These are phyloP conservation scores for Pseudocercospora crystallina DNA, from an alignment of 2,329 filamentous ascomycete species.

Conservation along the genomic window DNA sequence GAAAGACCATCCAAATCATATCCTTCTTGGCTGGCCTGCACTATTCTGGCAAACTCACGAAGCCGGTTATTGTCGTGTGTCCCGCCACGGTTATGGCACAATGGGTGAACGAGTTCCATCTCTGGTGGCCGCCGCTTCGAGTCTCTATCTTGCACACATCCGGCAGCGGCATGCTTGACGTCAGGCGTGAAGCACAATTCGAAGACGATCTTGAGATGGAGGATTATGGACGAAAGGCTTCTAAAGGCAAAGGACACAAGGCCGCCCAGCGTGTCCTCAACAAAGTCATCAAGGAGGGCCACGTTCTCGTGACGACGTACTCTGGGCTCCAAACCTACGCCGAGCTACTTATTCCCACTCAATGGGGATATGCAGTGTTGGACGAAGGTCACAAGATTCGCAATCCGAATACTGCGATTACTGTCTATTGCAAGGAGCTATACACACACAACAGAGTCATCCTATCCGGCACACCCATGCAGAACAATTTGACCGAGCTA, in stretches of 20 bases:
- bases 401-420: slow-evolving; percentile 92
- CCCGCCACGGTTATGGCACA: slow-evolving; percentile 94
- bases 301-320: slow-evolving; percentile 94
- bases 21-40: slow-evolving; percentile 88
- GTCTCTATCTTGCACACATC: slow-evolving; percentile 95
- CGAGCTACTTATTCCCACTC: slow-evolving; percentile 73
- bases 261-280: slow-evolving; percentile 79
- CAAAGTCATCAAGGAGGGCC: slow-evolving; percentile 77
- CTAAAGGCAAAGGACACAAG: slow-evolving; percentile 58
- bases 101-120: slow-evolving; percentile 98
- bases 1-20: slow-evolving; percentile 82
- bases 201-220: slow-evolving; percentile 64
- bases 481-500: slow-evolving; percentile 91
- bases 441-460: slow-evolving; percentile 89
- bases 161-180: slow-evolving; percentile 91
- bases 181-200: slow-evolving; percentile 59
- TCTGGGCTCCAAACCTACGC: slow-evolving; percentile 92
- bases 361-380: slow-evolving; percentile 92
- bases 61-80: slow-evolving; percentile 86
- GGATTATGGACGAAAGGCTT: slow-evolving; percentile 31
- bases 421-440: slow-evolving; percentile 91
- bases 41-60: slow-evolving; percentile 80
- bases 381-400: slow-evolving; percentile 98
- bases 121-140: slow-evolving; percentile 98
- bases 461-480: slow-evolving; percentile 93